Conservation (phyloP, 208 protist genomes). For the Acanthamoeba royreba region DNA sequence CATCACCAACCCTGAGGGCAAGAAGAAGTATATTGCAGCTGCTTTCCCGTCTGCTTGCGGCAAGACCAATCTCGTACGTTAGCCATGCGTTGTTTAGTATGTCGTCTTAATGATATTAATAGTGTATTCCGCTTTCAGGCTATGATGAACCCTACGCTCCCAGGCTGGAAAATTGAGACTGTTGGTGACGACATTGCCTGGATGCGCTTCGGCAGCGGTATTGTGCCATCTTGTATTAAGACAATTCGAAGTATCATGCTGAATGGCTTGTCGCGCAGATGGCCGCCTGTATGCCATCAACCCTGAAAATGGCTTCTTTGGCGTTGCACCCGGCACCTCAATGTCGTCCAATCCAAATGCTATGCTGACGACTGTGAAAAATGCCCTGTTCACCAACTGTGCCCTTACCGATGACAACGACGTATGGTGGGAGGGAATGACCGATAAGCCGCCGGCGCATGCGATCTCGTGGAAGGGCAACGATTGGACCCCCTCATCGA, state of each 20-base stretch:
- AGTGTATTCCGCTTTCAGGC: background rate
- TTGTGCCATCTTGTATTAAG: background rate
- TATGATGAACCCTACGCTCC: slow-evolving; percentile 74
- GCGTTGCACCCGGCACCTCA: slow-evolving; percentile 83
- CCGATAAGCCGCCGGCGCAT: slow-evolving; percentile 59
- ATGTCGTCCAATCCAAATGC: slow-evolving; percentile 72
- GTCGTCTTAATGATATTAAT: too few relatives aligned
- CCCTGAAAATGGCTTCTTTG: slow-evolving; percentile 86
- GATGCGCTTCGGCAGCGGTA: slow-evolving; percentile 67
- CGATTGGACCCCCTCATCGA: slow-evolving; percentile 65
- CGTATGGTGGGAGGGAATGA: slow-evolving; percentile 86
- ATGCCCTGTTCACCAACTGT: slow-evolving; percentile 83
- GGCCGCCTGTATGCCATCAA: slow-evolving; percentile 80
- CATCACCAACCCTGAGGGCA: slow-evolving; percentile 73
- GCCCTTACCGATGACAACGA: slow-evolving; percentile 79
- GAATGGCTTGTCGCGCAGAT: slow-evolving; percentile 24
- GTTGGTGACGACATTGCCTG: slow-evolving; percentile 85
- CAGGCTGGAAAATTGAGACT: slow-evolving; percentile 76
- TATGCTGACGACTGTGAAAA: slow-evolving; percentile 61
- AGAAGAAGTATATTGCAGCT: slow-evolving; percentile 80
- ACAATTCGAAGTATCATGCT: background rate
- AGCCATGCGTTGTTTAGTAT: background rate
- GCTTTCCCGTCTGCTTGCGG: slow-evolving; percentile 84
- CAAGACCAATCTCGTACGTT: slow-evolving; percentile 80
- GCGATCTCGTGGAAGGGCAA: slow-evolving; percentile 77